Evolutionary conservation across 2,329 filamentous ascomycete genomes (phyloP), one percentile per base, ranked within the genome.

Genomic region (Colletotrichum limetticola): DNA sequence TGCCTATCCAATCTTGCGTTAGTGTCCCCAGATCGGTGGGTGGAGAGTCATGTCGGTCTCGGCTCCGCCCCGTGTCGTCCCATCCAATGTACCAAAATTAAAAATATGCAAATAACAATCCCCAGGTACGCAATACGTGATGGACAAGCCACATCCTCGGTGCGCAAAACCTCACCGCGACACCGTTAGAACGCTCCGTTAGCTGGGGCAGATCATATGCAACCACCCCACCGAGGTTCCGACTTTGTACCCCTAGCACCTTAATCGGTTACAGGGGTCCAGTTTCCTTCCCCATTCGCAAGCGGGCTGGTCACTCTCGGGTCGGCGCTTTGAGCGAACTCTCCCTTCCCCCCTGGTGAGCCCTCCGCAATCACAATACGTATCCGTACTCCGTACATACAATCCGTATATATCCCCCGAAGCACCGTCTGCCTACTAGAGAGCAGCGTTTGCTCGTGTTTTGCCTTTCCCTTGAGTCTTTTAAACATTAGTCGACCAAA

Each of bases 251-350:
- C 61, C 70, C 71, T 66, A 71, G 60, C 61, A 73, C 71, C 37
- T 71, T 71, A 71, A 73, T 73, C 66, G 66, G 35, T 57, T 49
- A 70, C 71, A 73, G 71, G 66, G 71, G 71, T 71, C 42, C 56
- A 37, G 55, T 62, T 60, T 66, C 66, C 67, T 71, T 71, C 56
- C 68, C 68, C 49, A 62, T 71, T 71, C 63, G 63, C 57, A 49
- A 71, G 57, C 32, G 63, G 66, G 68, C 46, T 67, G 71, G 53
- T 70, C 42, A 46, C 68, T 66, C 52, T 53, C 26, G 56, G 71
- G 66, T 60, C 57, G 35, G 61, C 26, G 71, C 46, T 61, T 56
- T 53, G 71, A 73, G 61, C 66, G 46, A 67, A 69, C 59, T 70
- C 67, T 64, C 60, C 57, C 66, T 73, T 65, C 62, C 52, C 28